phyloP scores from a whole-genome alignment of 169 alveolate genomes.

The Plasmodium malariae region DNA sequence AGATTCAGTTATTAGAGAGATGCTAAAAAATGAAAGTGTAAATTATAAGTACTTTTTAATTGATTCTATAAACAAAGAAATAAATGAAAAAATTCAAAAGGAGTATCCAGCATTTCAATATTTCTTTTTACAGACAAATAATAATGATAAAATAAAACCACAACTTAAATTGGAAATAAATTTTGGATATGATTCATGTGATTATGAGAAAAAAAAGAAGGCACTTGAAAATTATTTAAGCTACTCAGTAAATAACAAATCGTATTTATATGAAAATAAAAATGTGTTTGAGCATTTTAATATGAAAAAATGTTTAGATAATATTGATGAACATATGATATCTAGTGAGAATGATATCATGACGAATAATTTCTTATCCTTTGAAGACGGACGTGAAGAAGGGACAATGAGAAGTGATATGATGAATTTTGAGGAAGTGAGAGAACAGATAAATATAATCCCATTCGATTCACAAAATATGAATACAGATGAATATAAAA shows the following conservation, averaged over 20 bases:
- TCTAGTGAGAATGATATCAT: constrained; percentile 44
- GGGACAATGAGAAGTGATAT: constrained; percentile 27
- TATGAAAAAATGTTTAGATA: constrained; percentile 59
- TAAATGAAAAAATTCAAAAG: constrained; percentile 61
- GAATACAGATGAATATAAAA: constrained; percentile 23
- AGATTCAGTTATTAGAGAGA: constrained; percentile 40
- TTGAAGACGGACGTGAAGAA: constrained; percentile 42
- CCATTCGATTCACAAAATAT: constrained; percentile 19
- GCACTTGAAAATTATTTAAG: constrained; percentile 41
- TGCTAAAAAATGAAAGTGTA: constrained; percentile 60
- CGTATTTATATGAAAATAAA: constrained; percentile 48
- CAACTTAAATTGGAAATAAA: constrained; percentile 52
- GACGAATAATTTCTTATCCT: constrained; percentile 27
- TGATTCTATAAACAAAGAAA: constrained; percentile 71
- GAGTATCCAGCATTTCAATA: constrained; percentile 47
- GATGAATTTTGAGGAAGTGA: constrained; percentile 67
- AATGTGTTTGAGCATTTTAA: constrained; percentile 40
- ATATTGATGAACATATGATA: constrained; percentile 28
- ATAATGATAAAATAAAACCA: constrained; percentile 50
- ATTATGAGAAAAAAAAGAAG: constrained; percentile 33
- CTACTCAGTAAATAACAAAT: constrained; percentile 5
- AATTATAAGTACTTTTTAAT: constrained; percentile 67
- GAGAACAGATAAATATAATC: constrained; percentile 40
- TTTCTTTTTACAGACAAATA: constrained; percentile 47
- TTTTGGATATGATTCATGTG: constrained; percentile 68